Evolutionary conservation across 495 filamentous ascomycete genomes (phyloP), one percentile per base, ranked within the genome.

Genomic region (Geoglossum glabrum): DNA sequence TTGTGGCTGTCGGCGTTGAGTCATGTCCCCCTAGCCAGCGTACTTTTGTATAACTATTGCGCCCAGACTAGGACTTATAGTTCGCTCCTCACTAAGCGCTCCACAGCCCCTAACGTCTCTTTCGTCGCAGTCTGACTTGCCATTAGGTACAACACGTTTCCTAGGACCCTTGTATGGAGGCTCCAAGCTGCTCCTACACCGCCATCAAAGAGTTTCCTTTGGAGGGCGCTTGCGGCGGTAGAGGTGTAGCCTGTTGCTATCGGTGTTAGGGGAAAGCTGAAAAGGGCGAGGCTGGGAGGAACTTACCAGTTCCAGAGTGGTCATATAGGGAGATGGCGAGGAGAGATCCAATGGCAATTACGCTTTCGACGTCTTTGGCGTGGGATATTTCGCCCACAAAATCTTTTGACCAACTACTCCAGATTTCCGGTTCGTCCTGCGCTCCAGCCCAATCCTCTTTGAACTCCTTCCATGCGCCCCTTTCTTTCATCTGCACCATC

Each of bases 121-220:
- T 68, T 62, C 23, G 66, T 74, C 0, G 78, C 77, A 1, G 73
- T 84, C 64, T 82, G 74, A 61, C 81, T 79, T 5, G 82, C 77
- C 84, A 90, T 88, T 28, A 88, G 61, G 68, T 90, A 90, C 3
- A 87, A 67, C 19, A 87, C 81, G 68, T 87, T 86, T 0, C 85
- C 85, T 31, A 90, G 69, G 4, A 85, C 82, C 19, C 85, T 69
- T n/a, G 76, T 81, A 69, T 90, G 84, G 17, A 88, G 72, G 60
- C 78, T 78, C 69, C 78, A 80, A 5, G 56, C 64, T 9, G 69
- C 59, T 27, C 66, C n/a, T n/a, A n/a, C 60, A 30, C 63, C 64
- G 11, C 71, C 68, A 15, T 51, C 60, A 15, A 77, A 65, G 54
- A 87, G 66, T 30, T 61, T 69, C 38, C 76, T 68, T 47, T 85